Base-by-base conservation (phyloP, 352 stramenopile genomes). In the Phytopythium aichiense region DNA sequence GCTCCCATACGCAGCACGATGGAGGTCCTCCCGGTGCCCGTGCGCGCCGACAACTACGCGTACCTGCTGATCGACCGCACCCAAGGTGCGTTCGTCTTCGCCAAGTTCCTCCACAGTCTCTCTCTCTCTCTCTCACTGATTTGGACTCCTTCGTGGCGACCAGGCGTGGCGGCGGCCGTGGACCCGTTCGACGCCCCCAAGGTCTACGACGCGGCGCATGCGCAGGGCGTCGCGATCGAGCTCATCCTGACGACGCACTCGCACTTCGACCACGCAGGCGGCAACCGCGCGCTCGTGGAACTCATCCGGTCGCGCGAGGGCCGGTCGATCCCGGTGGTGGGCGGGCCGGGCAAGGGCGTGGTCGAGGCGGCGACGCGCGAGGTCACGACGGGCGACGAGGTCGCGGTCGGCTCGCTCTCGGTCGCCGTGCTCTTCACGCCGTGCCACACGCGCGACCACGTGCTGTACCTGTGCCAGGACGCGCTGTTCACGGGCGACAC, bases 401-500 rank as follows among this genome's bases (percentile, higher is more conserved):
- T 94, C n/a, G 64, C 79, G 1, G 73, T 98, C 11, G 91, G 88
- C 6, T 59, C 56, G 0, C 62, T 93, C 13, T 1, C 63, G 4
- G 71, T 91, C 16, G 64, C 72, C 1, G 87, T 89, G 42, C 69
- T 96, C 56, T 86, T 91, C 64, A 96, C 89, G 63, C 97, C 83
- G 68, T 98, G 92, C 56, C 95, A 98, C 73, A 98, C 92, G 23
- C 81, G 81, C 20, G 92, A 94, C 59, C 91, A 97, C 62, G 85
- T 97, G 43, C 76, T 84, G 30, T 93, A 91, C 45, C 70, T 79
- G 43, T 90, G 78, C 59, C 64, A 81, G 7, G 79, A 74, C 56
- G 74, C 84, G 6, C 65, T 98, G 3, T 98, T 98, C 72, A 97
- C 88, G 18, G 92, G 92, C 16, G 92, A 98, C 66, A 98, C 91